These are phyloP conservation scores for Suillus variegatus DNA, from an alignment of 768 basidiomycete genomes.

Conservation along the genomic window DNA sequence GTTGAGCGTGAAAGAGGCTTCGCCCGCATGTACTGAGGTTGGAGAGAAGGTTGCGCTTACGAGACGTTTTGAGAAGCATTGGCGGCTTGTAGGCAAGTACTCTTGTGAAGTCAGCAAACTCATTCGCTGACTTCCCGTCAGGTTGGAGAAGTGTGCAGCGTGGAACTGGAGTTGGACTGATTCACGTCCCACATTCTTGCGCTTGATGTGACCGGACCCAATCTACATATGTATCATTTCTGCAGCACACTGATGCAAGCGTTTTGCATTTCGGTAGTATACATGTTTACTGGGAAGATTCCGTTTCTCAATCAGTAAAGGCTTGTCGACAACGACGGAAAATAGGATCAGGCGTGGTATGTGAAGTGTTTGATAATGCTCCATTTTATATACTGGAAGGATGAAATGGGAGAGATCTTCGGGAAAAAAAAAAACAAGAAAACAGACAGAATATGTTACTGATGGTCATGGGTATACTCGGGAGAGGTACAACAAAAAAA, in stretches of 20 bases:
- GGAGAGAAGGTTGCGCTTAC: conserved; percentile 97
- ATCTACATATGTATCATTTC: not conserved
- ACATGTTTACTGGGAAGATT: not conserved
- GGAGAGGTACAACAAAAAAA: not conserved
- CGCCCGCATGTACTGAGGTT: conserved; percentile 95
- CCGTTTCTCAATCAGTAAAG: no score
- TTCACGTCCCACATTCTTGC: not conserved
- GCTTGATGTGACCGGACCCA: not conserved
- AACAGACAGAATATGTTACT: not conserved
- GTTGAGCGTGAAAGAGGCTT: conserved; percentile 89
- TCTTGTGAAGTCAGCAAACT: not conserved
- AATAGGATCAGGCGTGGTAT: no score
- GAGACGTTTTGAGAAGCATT: conserved; percentile 95
- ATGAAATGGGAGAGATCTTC: no score
- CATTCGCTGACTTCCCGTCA: conserved; percentile 18
- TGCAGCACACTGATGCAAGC: not conserved
- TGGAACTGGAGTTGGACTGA: conserved; percentile 82
- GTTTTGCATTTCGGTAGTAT: not conserved
- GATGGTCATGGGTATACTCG: not conserved
- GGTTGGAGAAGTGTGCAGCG: conserved; percentile 83
- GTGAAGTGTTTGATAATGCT: no score
- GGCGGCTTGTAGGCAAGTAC: conserved; percentile 91
- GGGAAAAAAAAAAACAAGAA: not conserved
- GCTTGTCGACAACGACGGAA: no score
- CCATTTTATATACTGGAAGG: no score